Evolutionary conservation across 1,284 basidiomycete species (phyloP), one percentile per base, ranked within the genome.

Genomic region (Ceratobasidium sp.): DNA sequence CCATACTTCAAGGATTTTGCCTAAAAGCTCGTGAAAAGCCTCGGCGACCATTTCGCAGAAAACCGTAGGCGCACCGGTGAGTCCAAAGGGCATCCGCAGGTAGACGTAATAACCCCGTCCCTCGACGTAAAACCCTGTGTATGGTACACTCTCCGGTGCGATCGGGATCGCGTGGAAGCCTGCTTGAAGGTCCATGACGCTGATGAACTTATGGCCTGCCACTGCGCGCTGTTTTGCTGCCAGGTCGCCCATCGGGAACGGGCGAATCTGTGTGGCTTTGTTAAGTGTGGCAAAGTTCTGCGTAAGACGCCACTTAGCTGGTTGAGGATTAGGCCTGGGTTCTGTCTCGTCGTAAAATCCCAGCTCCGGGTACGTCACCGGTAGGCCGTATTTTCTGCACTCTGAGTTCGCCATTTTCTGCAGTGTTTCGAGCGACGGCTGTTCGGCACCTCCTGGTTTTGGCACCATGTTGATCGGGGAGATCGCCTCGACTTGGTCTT

Each of bases 221-320:
- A 72, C 70, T 13, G 44, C 26, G 42, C 66, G 61, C 18, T 79
- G 69, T 39, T 77, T 80, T 23, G 49, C 49, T n/a, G 60, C 53
- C 12, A 79, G 60, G 64, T 77, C 60, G 23, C 77, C 77, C 42
- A 68, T 75, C 18, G 55, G 77, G 67, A 79, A 72, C 40, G 66
- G 68, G 33, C 77, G 71, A 4, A 82, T 71, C 61, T 80, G 58
- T 15, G 81, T 82, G 13, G 73, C 81, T 58, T 78, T 75, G 79
- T 82, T 82, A 20, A 82, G 49, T 44, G 68, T 39, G 40, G 53
- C 56, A 64, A 79, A 82, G 23, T 79, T 79, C 55, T 82, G 82
- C 49, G 68, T 70, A 7, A 82, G 67, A 33, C 79, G 26, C 79
- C 79, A 82, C 58, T 80, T 81, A 51, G 67, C 67, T 55, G 20